Conservation (phyloP, 202 grass and related monocot genomes). For the Elaeis oleifera region DNA sequence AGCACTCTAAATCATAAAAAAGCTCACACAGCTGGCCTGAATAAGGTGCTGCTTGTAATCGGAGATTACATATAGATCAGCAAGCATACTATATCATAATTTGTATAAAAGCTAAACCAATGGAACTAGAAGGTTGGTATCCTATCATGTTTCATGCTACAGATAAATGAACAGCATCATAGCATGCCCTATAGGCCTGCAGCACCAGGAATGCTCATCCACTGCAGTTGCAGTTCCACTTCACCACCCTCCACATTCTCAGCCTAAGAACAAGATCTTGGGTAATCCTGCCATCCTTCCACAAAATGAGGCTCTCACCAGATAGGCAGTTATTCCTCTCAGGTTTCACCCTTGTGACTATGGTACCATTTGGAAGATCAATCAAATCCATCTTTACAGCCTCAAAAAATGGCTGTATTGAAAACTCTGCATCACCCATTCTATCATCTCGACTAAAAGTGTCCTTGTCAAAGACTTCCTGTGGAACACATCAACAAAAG, state of each 20-base stretch:
- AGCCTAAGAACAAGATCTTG: background rate
- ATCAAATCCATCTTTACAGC: background rate
- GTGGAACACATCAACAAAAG: background rate
- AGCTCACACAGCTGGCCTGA: no score
- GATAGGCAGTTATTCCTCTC: background rate
- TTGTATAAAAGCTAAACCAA: no score
- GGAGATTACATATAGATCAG: no score
- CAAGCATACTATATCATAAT: no score
- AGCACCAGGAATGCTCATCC: background rate
- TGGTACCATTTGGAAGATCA: background rate
- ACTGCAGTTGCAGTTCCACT: background rate
- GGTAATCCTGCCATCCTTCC: background rate
- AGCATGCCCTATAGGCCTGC: background rate
- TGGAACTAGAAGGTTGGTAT: no score
- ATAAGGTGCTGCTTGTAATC: no score
- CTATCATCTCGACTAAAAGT: background rate
- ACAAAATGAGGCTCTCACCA: background rate
- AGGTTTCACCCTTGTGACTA: background rate
- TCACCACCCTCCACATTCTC: background rate
- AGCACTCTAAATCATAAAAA: no score
- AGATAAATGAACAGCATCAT: no score
- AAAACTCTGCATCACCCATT: background rate
- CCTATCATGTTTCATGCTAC: no score
- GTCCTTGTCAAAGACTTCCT: constrained; percentile 1
- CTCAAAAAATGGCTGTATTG: background rate